Percentiles rank a stretch among this genome's conserved stretches.
phyloP scores from a whole-genome alignment of 2,329 filamentous ascomycete genomes.

The Paraconiothyrium brasiliense region DNA sequence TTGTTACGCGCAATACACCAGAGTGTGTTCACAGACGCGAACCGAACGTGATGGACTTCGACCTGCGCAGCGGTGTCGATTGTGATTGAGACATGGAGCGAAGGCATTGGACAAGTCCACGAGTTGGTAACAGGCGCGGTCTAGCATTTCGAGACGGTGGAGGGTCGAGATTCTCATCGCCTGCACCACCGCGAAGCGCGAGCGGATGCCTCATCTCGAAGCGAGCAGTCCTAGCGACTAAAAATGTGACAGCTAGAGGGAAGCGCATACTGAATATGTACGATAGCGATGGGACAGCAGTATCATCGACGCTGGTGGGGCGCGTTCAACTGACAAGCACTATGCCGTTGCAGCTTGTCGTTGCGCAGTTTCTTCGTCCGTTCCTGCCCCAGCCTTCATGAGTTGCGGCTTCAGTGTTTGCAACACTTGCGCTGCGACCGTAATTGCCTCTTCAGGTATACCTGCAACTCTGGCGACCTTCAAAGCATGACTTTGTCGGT shows the following conservation, averaged over 20 bases:
- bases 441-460: constrained; percentile 76
- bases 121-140: not conserved
- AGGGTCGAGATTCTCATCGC: not conserved
- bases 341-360: constrained; percentile 8
- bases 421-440: constrained; percentile 70
- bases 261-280: not conserved
- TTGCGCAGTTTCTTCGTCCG: not conserved
- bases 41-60: not conserved
- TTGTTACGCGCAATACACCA: not conserved
- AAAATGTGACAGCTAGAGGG: not conserved
- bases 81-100: not conserved
- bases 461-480: constrained; percentile 91
- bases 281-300: not conserved
- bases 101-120: not conserved
- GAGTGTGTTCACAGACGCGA: not conserved
- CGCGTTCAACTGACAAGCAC: not conserved
- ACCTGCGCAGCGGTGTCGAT: not conserved
- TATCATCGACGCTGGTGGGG: not conserved
- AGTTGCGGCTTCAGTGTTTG: constrained; percentile 32
- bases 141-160: not conserved
- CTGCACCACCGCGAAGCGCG: not conserved
- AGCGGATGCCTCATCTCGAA: not conserved
- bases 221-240: not conserved
- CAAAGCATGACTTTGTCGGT: constrained; percentile 86
- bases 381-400: not conserved